Conservation (phyloP, 306 rosid species). For the Pterocarpus santalinus region DNA sequence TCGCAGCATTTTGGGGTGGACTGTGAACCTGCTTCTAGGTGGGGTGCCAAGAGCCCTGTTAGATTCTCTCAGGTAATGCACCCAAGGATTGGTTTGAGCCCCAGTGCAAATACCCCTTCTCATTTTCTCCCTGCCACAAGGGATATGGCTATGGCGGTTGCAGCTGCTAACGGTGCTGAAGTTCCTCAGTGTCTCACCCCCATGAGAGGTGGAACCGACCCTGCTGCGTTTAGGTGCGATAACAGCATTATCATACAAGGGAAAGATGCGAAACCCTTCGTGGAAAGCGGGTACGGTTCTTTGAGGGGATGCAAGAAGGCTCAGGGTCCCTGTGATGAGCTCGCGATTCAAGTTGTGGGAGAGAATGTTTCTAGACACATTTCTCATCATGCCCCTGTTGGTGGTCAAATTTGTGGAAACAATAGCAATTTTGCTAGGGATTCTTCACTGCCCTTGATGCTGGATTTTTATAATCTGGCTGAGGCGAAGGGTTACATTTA, state of each 20-base stretch:
- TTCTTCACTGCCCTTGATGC: conserved; percentile 23
- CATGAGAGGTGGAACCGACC: conserved; percentile 36
- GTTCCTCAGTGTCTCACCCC: conserved; percentile 35
- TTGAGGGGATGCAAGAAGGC: conserved; percentile 33
- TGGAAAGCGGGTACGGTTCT: conserved; percentile 37
- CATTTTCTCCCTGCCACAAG: conserved; percentile 30
- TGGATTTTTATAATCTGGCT: conserved; percentile 48
- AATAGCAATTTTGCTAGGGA: conserved; percentile 35
- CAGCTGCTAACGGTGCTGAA: conserved; percentile 11
- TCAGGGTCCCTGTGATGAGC: conserved; percentile 31
- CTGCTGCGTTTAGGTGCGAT: conserved; percentile 48
- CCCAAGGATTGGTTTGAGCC: conserved; percentile 39
- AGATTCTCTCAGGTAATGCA: conserved; percentile 46
- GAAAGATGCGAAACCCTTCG: conserved; percentile 37
- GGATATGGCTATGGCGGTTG: conserved; percentile 39
- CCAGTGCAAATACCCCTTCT: conserved; percentile 33
- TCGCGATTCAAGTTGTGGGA: conserved; percentile 13
- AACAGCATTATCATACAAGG: conserved; percentile 51
- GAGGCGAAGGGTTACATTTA: conserved; percentile 54
- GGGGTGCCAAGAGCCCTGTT: conserved; percentile 37
- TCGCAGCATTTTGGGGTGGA: conserved; percentile 44
- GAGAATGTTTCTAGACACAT: conserved; percentile 40
- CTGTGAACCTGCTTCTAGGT: conserved; percentile 10
- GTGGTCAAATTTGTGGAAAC: conserved; percentile 40
- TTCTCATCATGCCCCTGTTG: conserved; percentile 11